Evolutionary conservation across 2,329 filamentous ascomycete species (phyloP), one percentile per base, ranked within the genome.

Genomic region (Trichoderma citrinoviride): DNA sequence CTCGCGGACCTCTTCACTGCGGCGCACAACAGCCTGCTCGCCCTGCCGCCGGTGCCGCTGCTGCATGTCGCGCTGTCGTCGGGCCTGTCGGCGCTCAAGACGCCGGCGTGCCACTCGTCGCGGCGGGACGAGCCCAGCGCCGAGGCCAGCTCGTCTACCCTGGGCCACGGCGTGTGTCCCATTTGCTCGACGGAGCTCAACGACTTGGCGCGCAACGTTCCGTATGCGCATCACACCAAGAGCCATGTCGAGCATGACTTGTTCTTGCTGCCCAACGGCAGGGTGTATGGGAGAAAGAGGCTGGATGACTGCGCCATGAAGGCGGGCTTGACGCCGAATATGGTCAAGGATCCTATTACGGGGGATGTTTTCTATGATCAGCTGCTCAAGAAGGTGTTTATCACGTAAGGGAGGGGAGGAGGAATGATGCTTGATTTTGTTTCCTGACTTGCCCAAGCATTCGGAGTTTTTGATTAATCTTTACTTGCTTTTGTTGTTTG

Each of bases 111-210:
- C 75, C 93, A 98, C 78, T 90, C 90, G 1, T 80, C 82, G 23
- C 80, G 85, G 5, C 83, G 85, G 1, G 77, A 80, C 41, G 60
- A 70, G 23, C 68, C 70, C 14, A 65, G 71, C 25, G 67, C 70
- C 19, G 58, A 62, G 8, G 21, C 37, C 25, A 41, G 33, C 7
- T 33, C 58, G 1, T 62, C 58, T 1, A 82, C 80, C 29, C 84
- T 90, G 1, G 87, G 87, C 2, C 89, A 90, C 7, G 89, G 87
- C 55, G 87, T 98, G 47, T 99, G 95, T 72, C 95, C 95, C 3
- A 98, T 99, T 73, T 99, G 95, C 81, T 95, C 90, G 54, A 95
- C 90, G 0, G 95, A 99, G 78, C 85, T 99, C 64, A 98, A 98
- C 76, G 91, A 93, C 72, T 85, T 99, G 40, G 94, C 95, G 2